phyloP scores from a whole-genome alignment of 352 stramenopile genomes.

The Phytophthora sp. region DNA sequence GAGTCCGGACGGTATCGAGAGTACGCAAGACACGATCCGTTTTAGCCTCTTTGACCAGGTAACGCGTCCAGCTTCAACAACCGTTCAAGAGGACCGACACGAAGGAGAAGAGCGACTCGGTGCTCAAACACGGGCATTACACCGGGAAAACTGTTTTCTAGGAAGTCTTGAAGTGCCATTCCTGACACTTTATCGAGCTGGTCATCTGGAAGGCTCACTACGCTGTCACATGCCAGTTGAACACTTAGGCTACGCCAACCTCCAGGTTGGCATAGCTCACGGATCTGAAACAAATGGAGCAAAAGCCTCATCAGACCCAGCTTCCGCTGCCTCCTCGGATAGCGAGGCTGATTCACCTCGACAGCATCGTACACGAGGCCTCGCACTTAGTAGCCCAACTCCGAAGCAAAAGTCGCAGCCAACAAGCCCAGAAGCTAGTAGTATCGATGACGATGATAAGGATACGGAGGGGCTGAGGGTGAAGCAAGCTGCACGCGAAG shows the following conservation, averaged over 20 bases:
- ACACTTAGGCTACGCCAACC: slow-evolving; percentile 86
- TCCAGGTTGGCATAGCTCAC: slow-evolving; percentile 20
- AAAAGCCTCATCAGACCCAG: slow-evolving; percentile 10
- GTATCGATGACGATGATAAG: slow-evolving; percentile 34
- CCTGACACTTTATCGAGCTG: slow-evolving; percentile 82
- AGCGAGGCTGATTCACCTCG: slow-evolving; percentile 23
- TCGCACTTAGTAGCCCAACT: slow-evolving; percentile 8
- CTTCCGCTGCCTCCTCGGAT: slow-evolving; percentile 19
- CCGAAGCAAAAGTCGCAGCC: slow-evolving; percentile 7
- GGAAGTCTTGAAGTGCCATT: slow-evolving; percentile 89
- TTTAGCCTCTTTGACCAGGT: slow-evolving; percentile 92
- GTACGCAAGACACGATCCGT: slow-evolving; percentile 77
- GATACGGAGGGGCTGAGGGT: slow-evolving; percentile 41
- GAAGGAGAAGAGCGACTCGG: slow-evolving; percentile 25
- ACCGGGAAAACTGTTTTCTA: slow-evolving; percentile 86
- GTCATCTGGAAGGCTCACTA: slow-evolving; percentile 81
- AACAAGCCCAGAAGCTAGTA: slow-evolving; percentile 15
- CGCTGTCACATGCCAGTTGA: slow-evolving; percentile 83
- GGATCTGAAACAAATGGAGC: slow-evolving; percentile 7
- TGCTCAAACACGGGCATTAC: slow-evolving; percentile 46
- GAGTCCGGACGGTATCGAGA: slow-evolving; percentile 71
- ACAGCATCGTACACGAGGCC: slow-evolving; percentile 17
- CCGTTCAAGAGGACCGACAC: slow-evolving; percentile 43
- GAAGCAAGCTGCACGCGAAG: slow-evolving; percentile 53
- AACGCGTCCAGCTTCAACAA: slow-evolving; percentile 34